Evolutionary conservation across 73 alveolate genomes (phyloP).

Genomic region (Symbiodinium natans): DNA sequence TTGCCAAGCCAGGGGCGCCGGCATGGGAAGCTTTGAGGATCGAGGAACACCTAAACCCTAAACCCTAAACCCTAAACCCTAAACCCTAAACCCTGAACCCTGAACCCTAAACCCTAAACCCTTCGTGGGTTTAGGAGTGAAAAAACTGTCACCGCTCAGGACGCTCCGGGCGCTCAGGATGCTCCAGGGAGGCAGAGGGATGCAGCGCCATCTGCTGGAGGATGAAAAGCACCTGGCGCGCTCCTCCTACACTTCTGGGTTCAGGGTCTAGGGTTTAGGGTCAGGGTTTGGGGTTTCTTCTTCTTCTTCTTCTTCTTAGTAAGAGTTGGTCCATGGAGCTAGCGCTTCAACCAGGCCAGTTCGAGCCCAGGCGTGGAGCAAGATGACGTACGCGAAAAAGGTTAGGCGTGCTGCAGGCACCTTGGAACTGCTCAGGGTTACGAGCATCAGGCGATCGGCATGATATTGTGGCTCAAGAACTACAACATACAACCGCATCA

Average conservation of each 20-base stretch:
- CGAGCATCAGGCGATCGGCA: too few species aligned
- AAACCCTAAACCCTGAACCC: not conserved
- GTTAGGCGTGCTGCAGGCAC: constrained; percentile 79
- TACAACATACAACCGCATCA: too few species aligned
- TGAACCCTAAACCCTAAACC: too few species aligned
- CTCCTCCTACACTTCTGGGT: not conserved
- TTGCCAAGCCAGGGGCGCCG: too few species aligned
- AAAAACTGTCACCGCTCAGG: too few species aligned
- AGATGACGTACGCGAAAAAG: constrained; percentile 50
- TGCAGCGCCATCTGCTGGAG: constrained; percentile 71
- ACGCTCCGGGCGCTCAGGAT: not conserved
- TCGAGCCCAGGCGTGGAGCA: constrained; percentile 87
- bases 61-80: not conserved
- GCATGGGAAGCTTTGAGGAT: not conserved
- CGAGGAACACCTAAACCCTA: not conserved
- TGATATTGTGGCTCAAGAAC: too few species aligned
- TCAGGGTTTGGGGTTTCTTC: not conserved
- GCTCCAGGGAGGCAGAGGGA: constrained; percentile 10
- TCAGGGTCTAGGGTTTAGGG: too few species aligned
- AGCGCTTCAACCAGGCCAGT: not conserved
- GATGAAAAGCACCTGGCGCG: constrained; percentile 32
- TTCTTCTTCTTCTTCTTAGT: not conserved
- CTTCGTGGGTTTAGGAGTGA: too few species aligned
- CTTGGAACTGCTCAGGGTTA: not conserved
- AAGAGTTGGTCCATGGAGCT: not conserved